Base-by-base conservation (phyloP, 2,329 filamentous ascomycete species). In the Penicillium sp. region DNA sequence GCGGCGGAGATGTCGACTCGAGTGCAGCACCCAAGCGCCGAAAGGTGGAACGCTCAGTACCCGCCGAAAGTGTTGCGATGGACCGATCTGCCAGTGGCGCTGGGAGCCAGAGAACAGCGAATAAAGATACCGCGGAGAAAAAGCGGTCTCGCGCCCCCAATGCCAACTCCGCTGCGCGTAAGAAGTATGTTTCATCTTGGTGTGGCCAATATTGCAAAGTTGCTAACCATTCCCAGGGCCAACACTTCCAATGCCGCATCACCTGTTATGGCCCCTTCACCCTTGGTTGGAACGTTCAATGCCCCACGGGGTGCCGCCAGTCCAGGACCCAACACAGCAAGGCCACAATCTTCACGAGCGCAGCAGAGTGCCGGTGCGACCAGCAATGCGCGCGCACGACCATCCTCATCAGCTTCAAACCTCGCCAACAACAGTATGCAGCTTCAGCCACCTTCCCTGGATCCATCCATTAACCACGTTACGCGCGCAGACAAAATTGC, bases 141-240 rank as follows among this genome's bases (percentile, higher is more conserved):
- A 92, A 91, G 73, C 89, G 81, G 80, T 74, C 82, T 71, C 72
- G 91, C 78, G 77, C 87, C 74, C 80, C 81, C 3, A 88, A 88
- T 57, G 78, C 82, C n/a, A 82, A 83, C 57, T 69, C 82, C 5
- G 55, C 61, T 40, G 57, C 67, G 27, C 91, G 92, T 73, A 95
- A 91, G 74, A 92, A 83, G 87, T 88, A 78, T 63, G 78, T 73
- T 46, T 55, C 11, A 52, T 13, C 30, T 25, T 16, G 9, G n/a
- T n/a, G 3, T 11, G 16, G 12, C 49, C 40, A 19, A 19, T 16
- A 33, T n/a, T 39, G 29, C 27, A 37, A 22, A 33, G 41, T 53
- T 46, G 54, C 50, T 54, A n/a, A 53, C 46, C 38, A 29, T 49
- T 61, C 73, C 74, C 62, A 75, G 73, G 62, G 72, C 75, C 58